A percentile compares a stretch with the other conserved stretches of the same genome.
These are phyloP conservation scores for Erigeron canadensis DNA, from an alignment of 129 eudicot genomes.

Conservation along the genomic window DNA sequence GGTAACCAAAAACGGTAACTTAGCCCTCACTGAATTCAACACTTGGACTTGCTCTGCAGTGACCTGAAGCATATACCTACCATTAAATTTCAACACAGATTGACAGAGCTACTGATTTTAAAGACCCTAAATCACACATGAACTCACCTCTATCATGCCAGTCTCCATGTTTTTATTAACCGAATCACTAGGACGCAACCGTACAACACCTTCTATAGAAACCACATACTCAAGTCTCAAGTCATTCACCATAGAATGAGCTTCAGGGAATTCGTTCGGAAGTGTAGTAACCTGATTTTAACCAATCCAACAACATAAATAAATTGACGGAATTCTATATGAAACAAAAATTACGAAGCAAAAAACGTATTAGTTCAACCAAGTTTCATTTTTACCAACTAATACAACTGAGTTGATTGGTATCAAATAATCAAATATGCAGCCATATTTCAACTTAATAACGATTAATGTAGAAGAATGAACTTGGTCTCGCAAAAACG, in stretches of 20 bases:
- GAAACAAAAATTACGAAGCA: neutral
- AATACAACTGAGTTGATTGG: neutral
- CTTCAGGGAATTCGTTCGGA: constrained; percentile 88
- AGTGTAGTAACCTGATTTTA: constrained; percentile 72
- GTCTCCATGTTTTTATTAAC: constrained; percentile 89
- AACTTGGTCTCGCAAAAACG: neutral
- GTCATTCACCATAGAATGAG: constrained; percentile 81
- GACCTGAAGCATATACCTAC: constrained; percentile 46
- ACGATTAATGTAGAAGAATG: neutral
- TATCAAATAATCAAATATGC: neutral
- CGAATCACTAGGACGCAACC: constrained; percentile 71
- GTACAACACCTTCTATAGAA: constrained; percentile 76
- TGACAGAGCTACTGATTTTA: neutral
- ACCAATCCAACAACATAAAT: constrained; percentile 16
- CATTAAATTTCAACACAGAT: neutral
- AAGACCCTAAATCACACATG: constrained; percentile 7
- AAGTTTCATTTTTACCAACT: neutral
- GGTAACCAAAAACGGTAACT: constrained; percentile 92
- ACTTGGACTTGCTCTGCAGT: constrained; percentile 79
- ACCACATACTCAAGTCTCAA: constrained; percentile 91
- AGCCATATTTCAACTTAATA: neutral
- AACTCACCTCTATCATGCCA: constrained; percentile 78
- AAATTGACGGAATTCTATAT: neutral
- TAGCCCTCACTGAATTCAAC: constrained; percentile 69
- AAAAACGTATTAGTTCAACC: neutral